Conservation (phyloP, 257 asterid genomes). For the Salvia hispanica region DNA sequence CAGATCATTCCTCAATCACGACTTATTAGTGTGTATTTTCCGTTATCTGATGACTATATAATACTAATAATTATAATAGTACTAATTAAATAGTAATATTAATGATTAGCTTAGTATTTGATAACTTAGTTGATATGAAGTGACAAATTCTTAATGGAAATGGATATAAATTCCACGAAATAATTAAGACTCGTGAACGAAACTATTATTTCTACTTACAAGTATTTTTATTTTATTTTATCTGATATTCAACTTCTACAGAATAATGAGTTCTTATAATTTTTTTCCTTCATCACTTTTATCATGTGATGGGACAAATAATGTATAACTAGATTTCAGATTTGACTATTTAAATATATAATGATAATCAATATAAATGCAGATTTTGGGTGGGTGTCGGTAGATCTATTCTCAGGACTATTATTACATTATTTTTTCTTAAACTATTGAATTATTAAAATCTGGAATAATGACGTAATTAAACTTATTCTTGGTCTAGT, state of each 20-base stretch:
- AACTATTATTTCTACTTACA: too few species aligned
- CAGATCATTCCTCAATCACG: not conserved
- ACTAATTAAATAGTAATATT: not conserved
- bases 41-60: not conserved
- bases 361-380: constrained; percentile 32
- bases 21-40: not conserved
- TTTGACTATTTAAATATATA: constrained; percentile 33
- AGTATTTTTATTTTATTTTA: not conserved
- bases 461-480: not conserved
- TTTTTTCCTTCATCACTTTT: not conserved
- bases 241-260: not conserved
- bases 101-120: too few species aligned
- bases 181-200: not conserved
- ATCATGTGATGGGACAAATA: constrained; percentile 3
- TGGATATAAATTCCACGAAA: not conserved
- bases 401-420: constrained; percentile 23
- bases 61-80: not conserved
- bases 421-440: not conserved
- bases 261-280: not conserved
- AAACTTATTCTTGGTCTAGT: constrained; percentile 9
- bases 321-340: constrained; percentile 19
- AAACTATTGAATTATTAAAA: not conserved
- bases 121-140: not conserved
- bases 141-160: not conserved
- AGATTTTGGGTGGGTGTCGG: constrained; percentile 37